phyloP scores from a whole-genome alignment of 257 asterid species.

The Nicotiana sylvestris region DNA sequence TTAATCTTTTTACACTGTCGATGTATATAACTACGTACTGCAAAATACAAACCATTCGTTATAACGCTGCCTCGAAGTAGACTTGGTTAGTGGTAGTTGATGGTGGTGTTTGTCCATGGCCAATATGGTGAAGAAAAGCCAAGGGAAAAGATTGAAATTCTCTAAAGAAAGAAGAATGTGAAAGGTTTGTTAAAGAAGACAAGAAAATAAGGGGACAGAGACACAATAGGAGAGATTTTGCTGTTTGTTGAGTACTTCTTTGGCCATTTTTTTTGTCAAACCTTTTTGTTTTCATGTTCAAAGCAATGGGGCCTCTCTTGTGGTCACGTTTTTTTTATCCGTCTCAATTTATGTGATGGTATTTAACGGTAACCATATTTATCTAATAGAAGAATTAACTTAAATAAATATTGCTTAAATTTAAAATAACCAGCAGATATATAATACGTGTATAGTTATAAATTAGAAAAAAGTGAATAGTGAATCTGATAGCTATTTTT shows the following conservation, averaged over 20 bases:
- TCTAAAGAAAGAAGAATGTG: conserved; percentile 31
- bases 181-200: conserved; percentile 25
- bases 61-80: conserved; percentile 37
- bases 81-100: conserved; percentile 3
- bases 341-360: no score
- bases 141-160: conserved; percentile 8
- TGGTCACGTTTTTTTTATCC: conserved; percentile 32
- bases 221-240: conserved; percentile 24
- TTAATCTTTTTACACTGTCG: no score
- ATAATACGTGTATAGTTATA: no score
- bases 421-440: no score
- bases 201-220: conserved; percentile 33
- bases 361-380: no score
- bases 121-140: conserved; percentile 16
- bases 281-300: conserved; percentile 37
- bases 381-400: no score
- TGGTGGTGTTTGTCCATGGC: conserved; percentile 50
- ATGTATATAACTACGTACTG: no score
- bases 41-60: conserved; percentile 63
- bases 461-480: no score
- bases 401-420: no score
- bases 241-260: conserved; percentile 29
- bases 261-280: conserved; percentile 45
- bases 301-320: conserved; percentile 27
- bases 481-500: no score